Evolutionary conservation across 176 grass and related monocot species (phyloP), one percentile per base, ranked within the genome.

Genomic region (Cenchrus fungigraminus): DNA sequence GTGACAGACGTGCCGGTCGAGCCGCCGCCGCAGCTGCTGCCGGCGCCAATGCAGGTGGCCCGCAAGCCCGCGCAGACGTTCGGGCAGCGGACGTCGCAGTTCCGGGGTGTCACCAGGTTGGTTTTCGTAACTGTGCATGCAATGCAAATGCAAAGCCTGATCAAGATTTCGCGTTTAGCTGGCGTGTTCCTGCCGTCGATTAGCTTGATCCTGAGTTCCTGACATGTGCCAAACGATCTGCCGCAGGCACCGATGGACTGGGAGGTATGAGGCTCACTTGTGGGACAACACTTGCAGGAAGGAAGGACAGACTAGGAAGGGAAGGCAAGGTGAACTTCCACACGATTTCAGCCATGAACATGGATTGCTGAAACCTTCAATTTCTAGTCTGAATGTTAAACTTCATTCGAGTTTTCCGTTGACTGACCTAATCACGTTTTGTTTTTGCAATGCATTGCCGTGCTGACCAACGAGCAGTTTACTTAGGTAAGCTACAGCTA

Each of bases 261-360:
- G 95, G 72, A 91, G 95, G 82, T 97, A 93, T 40, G 95, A 97
- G 88, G 95, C 95, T 13, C 95, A 97, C 83, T 53, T 97, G 54
- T 97, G 95, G 95, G 95, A 97, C 71, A 97, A 97, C 85, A 97
- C 86, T 50, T 92, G 95, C 77, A 91, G 90, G 85, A 97, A 91
- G 79, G 95, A 97, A 88, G 95, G 95, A 10, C 95, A 97, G 57
- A 97, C 92, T 37, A 97, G 95, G 84, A 97, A 97, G 86, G 95
- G 95, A 31, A 89, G 92, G 71, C 95, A 97, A 97, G 95, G 95
- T 97, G 68, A 79, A 44, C n/a, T 52, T 25, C 2, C 34, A 25
- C 31, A 55, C 31, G 8, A n/a, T 19, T 54, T 9, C 50, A 55
- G 2, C 7, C 57, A 49, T 17, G 51, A 50, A 62, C 28, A 15